Base-by-base conservation (phyloP, 1,139 yeast species). In the Scheffersomyces stambukii region DNA sequence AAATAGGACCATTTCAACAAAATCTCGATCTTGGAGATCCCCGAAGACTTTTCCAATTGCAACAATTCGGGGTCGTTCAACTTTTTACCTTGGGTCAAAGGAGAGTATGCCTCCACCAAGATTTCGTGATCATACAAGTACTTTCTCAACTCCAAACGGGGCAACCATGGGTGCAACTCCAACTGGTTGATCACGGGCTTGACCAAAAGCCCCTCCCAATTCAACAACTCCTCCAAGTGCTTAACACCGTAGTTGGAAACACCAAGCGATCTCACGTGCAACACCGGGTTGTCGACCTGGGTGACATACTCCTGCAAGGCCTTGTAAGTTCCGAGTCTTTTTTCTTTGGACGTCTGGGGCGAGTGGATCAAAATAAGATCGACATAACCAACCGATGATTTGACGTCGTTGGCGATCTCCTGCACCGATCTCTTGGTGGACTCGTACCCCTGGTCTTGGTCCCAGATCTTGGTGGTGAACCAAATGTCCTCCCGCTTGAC, bases 51-150 rank as follows among this genome's bases (percentile, higher is more conserved):
- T 29, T 48, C 48, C 41, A 58, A 48, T 8, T 37, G 51, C 24
- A 53, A 42, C 32, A 78, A 45, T 25, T 60, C 67, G 4, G 77
- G 73, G 41, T 77, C 81, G 30, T 64, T 53, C 14, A 77, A 48
- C 43, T 74, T 70, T 30, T 54, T 49, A 5, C 86, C 82, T 35
- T 75, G 78, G 2, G 84, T 77, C 46, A 81, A 61, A 9, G 94
- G 82, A 4, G 84, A 74, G 52, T 72, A 83, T 1, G 91, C 88
- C 50, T 81, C 82, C 6, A 76, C 69, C 5, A 65, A 52, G 19
- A 81, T 65, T 14, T 55, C 62, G 19, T 69, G 44, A 21, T 56
- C 35, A 19, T 57, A 46, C 39, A 61, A 54, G 42, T 48, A 64
- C 27, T 62, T 54, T 21, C 68, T 53, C 42, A 66, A 59, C 32